phyloP scores from a whole-genome alignment of 345 rosid genomes.

The Punica granatum region DNA sequence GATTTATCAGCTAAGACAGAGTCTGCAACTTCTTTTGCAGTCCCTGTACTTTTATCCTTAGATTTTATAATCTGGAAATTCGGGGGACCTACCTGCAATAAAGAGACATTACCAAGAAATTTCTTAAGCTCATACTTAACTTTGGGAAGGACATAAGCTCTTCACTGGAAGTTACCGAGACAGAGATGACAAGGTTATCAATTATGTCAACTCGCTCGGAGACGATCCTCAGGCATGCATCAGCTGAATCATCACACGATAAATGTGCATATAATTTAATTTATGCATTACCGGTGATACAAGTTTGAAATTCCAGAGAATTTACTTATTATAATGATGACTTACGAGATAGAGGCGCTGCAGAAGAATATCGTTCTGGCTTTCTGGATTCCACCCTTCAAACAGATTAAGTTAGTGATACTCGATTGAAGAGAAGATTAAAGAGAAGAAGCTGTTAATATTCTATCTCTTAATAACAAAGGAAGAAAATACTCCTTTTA shows the following conservation, averaged over 20 bases:
- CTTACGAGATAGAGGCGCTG: constrained; percentile 93
- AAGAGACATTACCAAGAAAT: constrained; percentile 22
- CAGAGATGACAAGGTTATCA: constrained; percentile 78
- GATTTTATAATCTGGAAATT: constrained; percentile 60
- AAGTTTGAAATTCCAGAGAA: neutral
- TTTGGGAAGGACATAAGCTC: constrained; percentile 9
- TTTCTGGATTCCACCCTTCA: constrained; percentile 92
- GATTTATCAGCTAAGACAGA: constrained; percentile 91
- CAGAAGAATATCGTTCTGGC: constrained; percentile 96
- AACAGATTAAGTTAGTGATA: constrained; percentile 19
- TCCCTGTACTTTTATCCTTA: constrained; percentile 76
- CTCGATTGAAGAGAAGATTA: neutral
- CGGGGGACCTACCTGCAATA: constrained; percentile 95
- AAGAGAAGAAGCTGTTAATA: neutral
- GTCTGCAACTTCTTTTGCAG: constrained; percentile 85
- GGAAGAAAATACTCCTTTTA: neutral
- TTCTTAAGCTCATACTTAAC: constrained; percentile 1
- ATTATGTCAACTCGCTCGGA: constrained; percentile 81
- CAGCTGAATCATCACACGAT: constrained; percentile 41
- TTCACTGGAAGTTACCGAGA: constrained; percentile 44
- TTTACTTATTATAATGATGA: neutral
- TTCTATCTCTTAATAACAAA: neutral
- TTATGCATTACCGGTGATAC: neutral
- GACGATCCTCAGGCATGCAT: constrained; percentile 86
- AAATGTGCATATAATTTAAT: neutral